Percentiles rank a stretch among this genome's conserved stretches.
phyloP scores from a whole-genome alignment of 2,329 filamentous ascomycete species.

The Gnomoniopsis smithogilvyi region DNA sequence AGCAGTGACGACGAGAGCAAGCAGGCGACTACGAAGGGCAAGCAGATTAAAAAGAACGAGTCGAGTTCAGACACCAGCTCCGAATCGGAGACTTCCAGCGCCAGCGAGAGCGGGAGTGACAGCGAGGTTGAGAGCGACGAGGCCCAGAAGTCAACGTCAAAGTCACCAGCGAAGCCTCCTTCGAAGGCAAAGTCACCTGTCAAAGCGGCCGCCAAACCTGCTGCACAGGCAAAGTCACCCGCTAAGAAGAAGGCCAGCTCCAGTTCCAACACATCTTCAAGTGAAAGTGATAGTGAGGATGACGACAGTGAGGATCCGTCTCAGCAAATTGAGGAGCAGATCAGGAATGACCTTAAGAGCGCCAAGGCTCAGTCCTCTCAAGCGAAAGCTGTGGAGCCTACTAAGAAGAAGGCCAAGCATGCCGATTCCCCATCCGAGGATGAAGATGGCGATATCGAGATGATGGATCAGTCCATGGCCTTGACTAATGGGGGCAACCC shows the following conservation, averaged over 20 bases:
- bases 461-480: conserved; percentile 36
- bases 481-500: conserved; percentile 18
- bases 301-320: conserved; percentile 20
- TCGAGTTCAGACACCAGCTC: conserved; percentile 16
- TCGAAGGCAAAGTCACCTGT: conserved; percentile 7
- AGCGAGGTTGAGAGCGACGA: conserved; percentile 27
- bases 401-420: conserved; percentile 14
- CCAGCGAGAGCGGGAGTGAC: conserved; percentile 26
- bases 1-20: conserved; percentile 6
- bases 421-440: background rate
- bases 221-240: background rate
- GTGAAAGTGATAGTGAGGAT: conserved; percentile 16
- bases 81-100: conserved; percentile 21
- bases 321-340: conserved; percentile 13
- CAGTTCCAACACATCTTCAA: conserved; percentile 15
- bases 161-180: conserved; percentile 2
- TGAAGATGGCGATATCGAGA: conserved; percentile 16
- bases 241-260: conserved; percentile 9
- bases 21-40: conserved; percentile 15
- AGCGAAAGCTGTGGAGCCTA: background rate
- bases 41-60: conserved; percentile 19
- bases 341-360: conserved; percentile 12
- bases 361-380: conserved; percentile 5
- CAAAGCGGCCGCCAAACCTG: conserved; percentile 8
- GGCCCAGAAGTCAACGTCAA: conserved; percentile 17